Conservation (phyloP, 2,329 filamentous ascomycete genomes). For the Aciculosporium take region DNA sequence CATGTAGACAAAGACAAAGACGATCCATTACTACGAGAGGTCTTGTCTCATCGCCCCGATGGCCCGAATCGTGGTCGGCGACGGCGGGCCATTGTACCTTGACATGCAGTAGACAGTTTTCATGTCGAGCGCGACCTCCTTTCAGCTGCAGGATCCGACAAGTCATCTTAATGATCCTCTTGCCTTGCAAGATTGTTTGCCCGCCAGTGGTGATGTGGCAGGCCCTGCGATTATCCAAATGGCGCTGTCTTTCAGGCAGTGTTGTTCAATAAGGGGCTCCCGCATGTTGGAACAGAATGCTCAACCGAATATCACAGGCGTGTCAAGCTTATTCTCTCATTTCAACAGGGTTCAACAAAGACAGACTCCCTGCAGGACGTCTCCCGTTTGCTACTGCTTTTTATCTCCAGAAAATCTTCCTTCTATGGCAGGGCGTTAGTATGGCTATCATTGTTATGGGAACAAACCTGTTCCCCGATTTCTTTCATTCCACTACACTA, state of each 20-base stretch:
- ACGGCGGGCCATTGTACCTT: constrained; percentile 40
- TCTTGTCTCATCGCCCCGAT: constrained; percentile 73
- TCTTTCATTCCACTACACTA: background rate
- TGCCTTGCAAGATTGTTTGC: too few relatives aligned
- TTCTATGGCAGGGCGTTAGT: background rate
- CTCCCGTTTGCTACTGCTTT: background rate
- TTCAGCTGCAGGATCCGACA: background rate
- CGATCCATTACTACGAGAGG: constrained; percentile 65
- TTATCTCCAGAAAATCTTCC: background rate
- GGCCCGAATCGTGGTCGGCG: constrained; percentile 70
- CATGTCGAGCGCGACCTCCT: background rate
- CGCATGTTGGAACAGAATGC: too few relatives aligned
- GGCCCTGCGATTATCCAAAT: background rate
- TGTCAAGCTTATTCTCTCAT: too few relatives aligned
- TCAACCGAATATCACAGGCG: too few relatives aligned
- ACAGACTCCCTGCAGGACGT: background rate
- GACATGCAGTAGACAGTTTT: constrained; percentile 1
- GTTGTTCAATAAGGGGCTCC: too few relatives aligned
- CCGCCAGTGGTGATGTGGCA: background rate
- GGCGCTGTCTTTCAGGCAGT: too few relatives aligned
- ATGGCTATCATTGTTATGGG: background rate
- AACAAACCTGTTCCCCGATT: background rate
- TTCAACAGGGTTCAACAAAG: too few relatives aligned
- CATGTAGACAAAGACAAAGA: constrained; percentile 84
- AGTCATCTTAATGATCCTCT: background rate